Conservation (phyloP, 208 protist genomes). For the Zelonia costaricensis region DNA sequence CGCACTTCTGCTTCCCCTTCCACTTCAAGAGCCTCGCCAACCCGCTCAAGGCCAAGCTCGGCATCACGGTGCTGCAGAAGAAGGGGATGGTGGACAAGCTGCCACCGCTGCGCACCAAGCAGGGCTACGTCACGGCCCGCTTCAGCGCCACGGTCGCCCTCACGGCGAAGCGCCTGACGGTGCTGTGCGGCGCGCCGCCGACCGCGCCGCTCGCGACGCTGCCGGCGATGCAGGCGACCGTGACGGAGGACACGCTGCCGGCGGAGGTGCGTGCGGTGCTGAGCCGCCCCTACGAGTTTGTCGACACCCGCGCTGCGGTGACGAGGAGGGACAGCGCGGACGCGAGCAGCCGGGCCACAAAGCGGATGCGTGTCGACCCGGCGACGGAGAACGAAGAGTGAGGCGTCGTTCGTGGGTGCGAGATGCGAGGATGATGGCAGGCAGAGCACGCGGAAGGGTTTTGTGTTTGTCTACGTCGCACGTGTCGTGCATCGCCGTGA, state of each 20-base stretch:
- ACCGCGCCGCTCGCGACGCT: slow-evolving; percentile 25
- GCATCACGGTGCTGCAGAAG: slow-evolving; percentile 60
- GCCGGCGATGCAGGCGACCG: slow-evolving; percentile 30
- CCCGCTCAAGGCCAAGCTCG: slow-evolving; percentile 67
- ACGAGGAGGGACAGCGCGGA: slow-evolving; percentile 23
- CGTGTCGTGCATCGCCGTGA: too few species aligned
- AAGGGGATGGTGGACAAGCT: slow-evolving; percentile 69
- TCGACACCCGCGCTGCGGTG: slow-evolving; percentile 22
- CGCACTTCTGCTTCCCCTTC: slow-evolving; percentile 83
- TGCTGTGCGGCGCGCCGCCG: slow-evolving; percentile 78
- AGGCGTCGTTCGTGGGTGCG: neutral
- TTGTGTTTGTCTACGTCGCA: too few species aligned
- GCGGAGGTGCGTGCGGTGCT: slow-evolving; percentile 47
- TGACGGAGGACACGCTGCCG: slow-evolving; percentile 36
- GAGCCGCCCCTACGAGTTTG: slow-evolving; percentile 43
- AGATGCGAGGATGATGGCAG: too few species aligned
- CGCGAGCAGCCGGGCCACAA: slow-evolving; percentile 24
- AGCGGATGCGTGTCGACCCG: slow-evolving; percentile 27
- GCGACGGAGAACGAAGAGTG: slow-evolving; percentile 34
- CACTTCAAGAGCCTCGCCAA: slow-evolving; percentile 66
- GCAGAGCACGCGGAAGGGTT: too few species aligned
- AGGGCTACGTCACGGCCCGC: slow-evolving; percentile 59
- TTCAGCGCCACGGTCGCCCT: slow-evolving; percentile 85
- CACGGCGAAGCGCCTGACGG: slow-evolving; percentile 62
- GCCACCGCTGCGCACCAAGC: slow-evolving; percentile 57